Evolutionary conservation across 495 filamentous ascomycete genomes (phyloP).

Genomic region (Penicillium odoratum): DNA sequence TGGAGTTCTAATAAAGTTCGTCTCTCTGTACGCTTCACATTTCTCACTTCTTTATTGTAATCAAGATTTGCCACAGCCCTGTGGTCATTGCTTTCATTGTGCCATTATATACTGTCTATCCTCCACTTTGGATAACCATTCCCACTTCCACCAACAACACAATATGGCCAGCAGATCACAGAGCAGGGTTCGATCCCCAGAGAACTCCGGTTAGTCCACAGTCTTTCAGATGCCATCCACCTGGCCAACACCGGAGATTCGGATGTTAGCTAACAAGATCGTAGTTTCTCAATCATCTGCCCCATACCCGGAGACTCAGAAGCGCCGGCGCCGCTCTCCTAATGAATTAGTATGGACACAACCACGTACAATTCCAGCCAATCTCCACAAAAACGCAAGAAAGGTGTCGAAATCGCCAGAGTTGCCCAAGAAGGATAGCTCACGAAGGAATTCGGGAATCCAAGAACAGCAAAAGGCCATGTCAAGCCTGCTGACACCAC

Average conservation of each 20-base stretch:
- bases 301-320: not conserved
- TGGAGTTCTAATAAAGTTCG: not conserved
- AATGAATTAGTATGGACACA: slow-evolving; percentile 3
- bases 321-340: slow-evolving; percentile 1
- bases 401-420: not conserved
- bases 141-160: not conserved
- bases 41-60: not conserved
- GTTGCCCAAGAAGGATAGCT: not conserved
- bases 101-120: not conserved
- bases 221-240: not conserved
- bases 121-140: not conserved
- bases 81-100: not conserved
- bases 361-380: not conserved
- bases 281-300: not conserved
- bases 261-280: not conserved
- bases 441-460: not conserved
- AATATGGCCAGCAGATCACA: not conserved
- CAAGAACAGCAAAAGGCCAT: slow-evolving; percentile 1
- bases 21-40: not conserved
- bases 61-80: not conserved
- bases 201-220: not conserved
- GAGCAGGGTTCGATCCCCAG: not conserved
- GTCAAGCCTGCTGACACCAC: not conserved
- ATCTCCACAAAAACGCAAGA: not conserved
- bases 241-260: not conserved